Base-by-base conservation (phyloP, 2,329 filamentous ascomycete genomes). In the Hypoxylon sp. region DNA sequence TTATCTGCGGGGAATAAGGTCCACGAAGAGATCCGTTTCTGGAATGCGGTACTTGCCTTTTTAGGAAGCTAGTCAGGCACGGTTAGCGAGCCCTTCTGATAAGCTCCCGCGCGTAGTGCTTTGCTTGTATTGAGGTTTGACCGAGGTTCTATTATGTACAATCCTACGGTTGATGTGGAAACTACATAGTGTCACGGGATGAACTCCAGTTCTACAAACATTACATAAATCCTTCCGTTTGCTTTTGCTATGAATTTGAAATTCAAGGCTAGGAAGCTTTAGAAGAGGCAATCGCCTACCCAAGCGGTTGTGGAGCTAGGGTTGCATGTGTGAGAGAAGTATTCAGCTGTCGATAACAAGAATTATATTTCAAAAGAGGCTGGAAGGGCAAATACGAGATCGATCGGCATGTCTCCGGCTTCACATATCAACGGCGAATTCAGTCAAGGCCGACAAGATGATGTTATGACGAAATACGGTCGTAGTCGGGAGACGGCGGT, bases 11-110 rank as follows among this genome's bases (percentile, higher is more conserved):
- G 65, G 51, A 61, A 64, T 24, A 44, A 52, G 35, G 24, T 22
- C 19, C 42, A 33, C 53, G 24, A 39, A 10, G 24, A 42, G 26
- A 56, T 56, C 53, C 54, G 54, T 19, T 42, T 44, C 14, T 19
- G 26, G 19, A 22, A 33, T 56, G 26, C 29, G 42, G 39, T 31
- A 3, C 19, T 66, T 66, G 44, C 66, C 62, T 26, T 9, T 63
- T 68, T 66, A 63, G 66, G 66, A 54, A 68, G 66, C 58, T 68
- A 3, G 3, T 19, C 66, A 68, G 62, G 66, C 46, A 66, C 66
- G 59, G 29, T 44, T 54, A 44, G 54, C 54, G 52, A 52, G 22
- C n/a, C 26, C 26, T 22, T 13, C 33, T 31, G 66, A 66, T 68
- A 68, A 66, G 58, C 57, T 44, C 14, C 46, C 24, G 46, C 29